phyloP scores from a whole-genome alignment of 768 basidiomycete genomes.

The Paxillus rubicundulus region DNA sequence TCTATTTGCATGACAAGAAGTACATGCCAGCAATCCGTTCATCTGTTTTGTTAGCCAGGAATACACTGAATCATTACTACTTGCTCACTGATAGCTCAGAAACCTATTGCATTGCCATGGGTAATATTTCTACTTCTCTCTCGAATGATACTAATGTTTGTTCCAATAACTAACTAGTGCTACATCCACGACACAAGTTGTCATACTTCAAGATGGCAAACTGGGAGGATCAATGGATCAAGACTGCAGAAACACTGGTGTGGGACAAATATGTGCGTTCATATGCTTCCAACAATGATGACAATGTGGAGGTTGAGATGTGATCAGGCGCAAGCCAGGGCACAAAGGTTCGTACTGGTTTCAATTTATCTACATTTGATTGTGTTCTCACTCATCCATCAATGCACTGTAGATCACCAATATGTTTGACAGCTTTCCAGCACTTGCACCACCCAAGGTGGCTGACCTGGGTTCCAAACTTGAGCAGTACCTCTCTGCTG shows the following conservation, averaged over 20 bases:
- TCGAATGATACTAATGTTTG: neutral
- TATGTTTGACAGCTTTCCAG: neutral
- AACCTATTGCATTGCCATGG: constrained; percentile 24
- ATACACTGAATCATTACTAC: too few species aligned
- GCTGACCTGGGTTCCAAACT: too few species aligned
- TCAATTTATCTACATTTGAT: neutral
- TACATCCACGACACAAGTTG: constrained; percentile 37
- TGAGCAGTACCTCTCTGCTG: too few species aligned
- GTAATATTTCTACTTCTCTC: constrained; percentile 13
- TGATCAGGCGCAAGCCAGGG: constrained; percentile 11
- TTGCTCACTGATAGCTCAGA: constrained; percentile 12
- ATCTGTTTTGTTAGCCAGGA: too few species aligned
- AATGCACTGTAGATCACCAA: neutral
- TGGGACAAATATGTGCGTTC: constrained; percentile 14
- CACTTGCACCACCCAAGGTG: too few species aligned
- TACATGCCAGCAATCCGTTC: too few species aligned
- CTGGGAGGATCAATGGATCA: constrained; percentile 33
- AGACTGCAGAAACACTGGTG: constrained; percentile 21
- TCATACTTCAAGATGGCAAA: constrained; percentile 29
- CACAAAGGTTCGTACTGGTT: neutral
- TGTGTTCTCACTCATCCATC: too few species aligned
- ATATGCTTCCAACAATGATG: neutral
- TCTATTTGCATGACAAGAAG: too few species aligned
- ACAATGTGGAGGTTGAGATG: constrained; percentile 1
- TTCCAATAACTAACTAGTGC: constrained; percentile 21